These are phyloP conservation scores for Pythium rishiriense DNA, from an alignment of 352 stramenopile genomes.

Conservation along the genomic window DNA sequence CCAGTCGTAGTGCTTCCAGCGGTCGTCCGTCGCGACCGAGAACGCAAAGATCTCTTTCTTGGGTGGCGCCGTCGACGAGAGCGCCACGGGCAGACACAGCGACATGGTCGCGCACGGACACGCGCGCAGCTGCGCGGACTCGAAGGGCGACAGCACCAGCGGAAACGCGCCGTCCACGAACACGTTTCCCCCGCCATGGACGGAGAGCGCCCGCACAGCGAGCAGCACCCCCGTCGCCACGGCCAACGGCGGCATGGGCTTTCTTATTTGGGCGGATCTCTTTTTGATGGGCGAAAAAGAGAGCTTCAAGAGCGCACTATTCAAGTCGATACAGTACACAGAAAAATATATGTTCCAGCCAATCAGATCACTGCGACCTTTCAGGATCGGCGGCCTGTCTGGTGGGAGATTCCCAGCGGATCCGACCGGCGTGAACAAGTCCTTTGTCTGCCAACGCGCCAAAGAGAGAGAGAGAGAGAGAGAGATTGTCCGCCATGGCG, in stretches of 20 bases:
- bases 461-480: background rate
- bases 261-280: background rate
- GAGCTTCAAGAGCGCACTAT: constrained; percentile 3
- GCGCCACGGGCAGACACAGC: constrained; percentile 60
- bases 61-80: background rate
- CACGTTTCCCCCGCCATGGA: background rate
- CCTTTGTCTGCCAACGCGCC: too few species aligned
- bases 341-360: constrained; percentile 6
- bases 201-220: background rate
- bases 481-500: constrained; percentile 33
- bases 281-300: constrained; percentile 19
- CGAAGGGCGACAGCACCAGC: constrained; percentile 33
- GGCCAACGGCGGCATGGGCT: constrained; percentile 5
- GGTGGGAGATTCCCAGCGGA: background rate
- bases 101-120: constrained; percentile 50
- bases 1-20: constrained; percentile 84
- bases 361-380: constrained; percentile 8
- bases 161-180: constrained; percentile 12
- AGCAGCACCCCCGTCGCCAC: constrained; percentile 6
- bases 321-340: background rate
- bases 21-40: constrained; percentile 55
- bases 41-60: constrained; percentile 81
- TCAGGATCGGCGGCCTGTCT: constrained; percentile 1
- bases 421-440: background rate
- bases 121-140: constrained; percentile 33